These are phyloP conservation scores for Suillus ampliporus DNA, from an alignment of 768 basidiomycete species.

Conservation along the genomic window DNA sequence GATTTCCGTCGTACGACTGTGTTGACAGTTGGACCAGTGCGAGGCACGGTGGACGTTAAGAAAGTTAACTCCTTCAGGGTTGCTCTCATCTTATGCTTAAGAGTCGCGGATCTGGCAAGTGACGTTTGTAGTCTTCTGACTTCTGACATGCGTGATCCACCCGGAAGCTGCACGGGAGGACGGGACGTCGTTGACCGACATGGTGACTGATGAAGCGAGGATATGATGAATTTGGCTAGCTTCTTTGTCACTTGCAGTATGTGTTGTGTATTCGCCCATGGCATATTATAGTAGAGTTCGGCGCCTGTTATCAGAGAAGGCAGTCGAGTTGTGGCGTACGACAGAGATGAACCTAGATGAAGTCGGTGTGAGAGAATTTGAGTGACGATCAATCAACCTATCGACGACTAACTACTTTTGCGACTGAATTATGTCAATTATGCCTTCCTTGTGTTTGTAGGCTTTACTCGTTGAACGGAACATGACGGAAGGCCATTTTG, in stretches of 20 bases:
- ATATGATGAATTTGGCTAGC: slow-evolving; percentile 9
- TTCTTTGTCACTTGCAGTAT: slow-evolving; percentile 13
- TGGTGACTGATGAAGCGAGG: slow-evolving; percentile 5
- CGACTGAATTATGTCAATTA: slow-evolving; percentile 33
- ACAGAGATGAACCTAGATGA: slow-evolving; percentile 24
- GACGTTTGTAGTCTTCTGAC: slow-evolving; percentile 13
- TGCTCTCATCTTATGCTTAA: slow-evolving; percentile 30
- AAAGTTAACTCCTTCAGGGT: slow-evolving; percentile 40
- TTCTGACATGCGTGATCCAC: slow-evolving; percentile 12
- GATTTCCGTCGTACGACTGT: slow-evolving; percentile 7
- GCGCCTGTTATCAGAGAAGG: slow-evolving; percentile 11
- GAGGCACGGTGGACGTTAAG: slow-evolving; percentile 24
- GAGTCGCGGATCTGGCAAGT: slow-evolving; percentile 24
- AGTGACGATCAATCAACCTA: slow-evolving; percentile 30
- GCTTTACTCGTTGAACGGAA: slow-evolving; percentile 9
- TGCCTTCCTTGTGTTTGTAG: slow-evolving; percentile 12
- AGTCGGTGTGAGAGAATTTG: slow-evolving; percentile 32
- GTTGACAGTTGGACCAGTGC: slow-evolving; percentile 13
- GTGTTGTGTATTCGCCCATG: slow-evolving; percentile 4
- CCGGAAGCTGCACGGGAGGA: slow-evolving; percentile 20
- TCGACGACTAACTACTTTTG: slow-evolving; percentile 29
- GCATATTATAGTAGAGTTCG: slow-evolving; percentile 7
- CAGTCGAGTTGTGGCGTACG: slow-evolving; percentile 33
- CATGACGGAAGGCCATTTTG: neutral
- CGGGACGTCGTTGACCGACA: slow-evolving; percentile 9